Conservation (phyloP, 192 early-diverging fungal genomes). For the Kappamyces sp. region DNA sequence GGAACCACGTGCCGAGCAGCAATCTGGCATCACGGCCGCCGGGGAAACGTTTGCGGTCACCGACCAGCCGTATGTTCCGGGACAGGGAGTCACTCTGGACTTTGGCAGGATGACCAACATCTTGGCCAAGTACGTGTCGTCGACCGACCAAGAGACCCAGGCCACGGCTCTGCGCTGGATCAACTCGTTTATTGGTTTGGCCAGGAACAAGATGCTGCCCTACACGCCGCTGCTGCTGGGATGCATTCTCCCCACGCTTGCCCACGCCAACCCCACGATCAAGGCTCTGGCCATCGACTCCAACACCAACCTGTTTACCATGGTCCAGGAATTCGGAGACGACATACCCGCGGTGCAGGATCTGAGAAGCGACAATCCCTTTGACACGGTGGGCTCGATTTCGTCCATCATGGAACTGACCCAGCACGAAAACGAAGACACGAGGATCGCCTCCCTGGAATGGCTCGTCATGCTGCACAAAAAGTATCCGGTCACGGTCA, state of each 20-base stretch:
- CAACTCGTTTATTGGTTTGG: conserved; percentile 77
- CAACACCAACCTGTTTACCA: conserved; percentile 69
- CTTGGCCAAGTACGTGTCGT: conserved; percentile 69
- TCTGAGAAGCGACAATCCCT: conserved; percentile 43
- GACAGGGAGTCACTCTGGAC: conserved; percentile 72
- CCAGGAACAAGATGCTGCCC: conserved; percentile 74
- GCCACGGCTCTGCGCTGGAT: conserved; percentile 88
- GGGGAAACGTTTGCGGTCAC: background rate
- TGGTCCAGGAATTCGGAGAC: conserved; percentile 58
- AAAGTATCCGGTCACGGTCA: conserved; percentile 80
- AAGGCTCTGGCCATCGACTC: conserved; percentile 70
- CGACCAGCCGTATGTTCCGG: conserved; percentile 57
- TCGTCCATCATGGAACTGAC: conserved; percentile 70
- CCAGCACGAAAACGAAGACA: conserved; percentile 86
- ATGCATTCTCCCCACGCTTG: conserved; percentile 78
- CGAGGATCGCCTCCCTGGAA: conserved; percentile 82
- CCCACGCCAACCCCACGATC: conserved; percentile 67
- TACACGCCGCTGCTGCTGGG: conserved; percentile 75
- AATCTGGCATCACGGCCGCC: background rate
- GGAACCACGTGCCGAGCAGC: background rate
- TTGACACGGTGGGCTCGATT: conserved; percentile 82
- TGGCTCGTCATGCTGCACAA: conserved; percentile 97
- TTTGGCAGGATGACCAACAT: conserved; percentile 81
- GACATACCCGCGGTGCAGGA: background rate
- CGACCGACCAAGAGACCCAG: conserved; percentile 78